Evolutionary conservation across 768 basidiomycete genomes (phyloP).

Genomic region (Panellus pusillus): DNA sequence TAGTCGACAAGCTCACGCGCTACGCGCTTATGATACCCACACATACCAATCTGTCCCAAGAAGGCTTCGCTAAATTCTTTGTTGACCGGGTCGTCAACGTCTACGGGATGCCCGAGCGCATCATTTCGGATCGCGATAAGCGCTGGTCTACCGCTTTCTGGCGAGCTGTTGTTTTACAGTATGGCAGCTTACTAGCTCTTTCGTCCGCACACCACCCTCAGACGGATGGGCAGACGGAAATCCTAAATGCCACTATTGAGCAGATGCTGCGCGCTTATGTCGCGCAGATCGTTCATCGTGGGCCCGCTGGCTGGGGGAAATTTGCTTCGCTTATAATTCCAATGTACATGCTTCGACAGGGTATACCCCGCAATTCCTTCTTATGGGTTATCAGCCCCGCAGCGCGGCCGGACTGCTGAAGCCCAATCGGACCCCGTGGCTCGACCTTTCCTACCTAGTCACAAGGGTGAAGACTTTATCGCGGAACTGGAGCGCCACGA

Average conservation of each 20-base stretch:
- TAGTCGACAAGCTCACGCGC: constrained; percentile 34
- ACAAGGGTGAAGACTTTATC: too few species aligned
- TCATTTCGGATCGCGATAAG: constrained; percentile 8
- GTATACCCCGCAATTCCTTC: constrained; percentile 25
- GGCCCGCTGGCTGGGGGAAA: constrained; percentile 21
- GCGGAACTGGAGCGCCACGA: too few species aligned
- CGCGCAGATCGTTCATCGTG: too few species aligned
- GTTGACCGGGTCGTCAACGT: neutral
- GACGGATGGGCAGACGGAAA: constrained; percentile 37
- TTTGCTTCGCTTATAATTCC: constrained; percentile 33
- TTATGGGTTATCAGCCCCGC: too few species aligned
- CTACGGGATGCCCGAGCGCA: neutral
- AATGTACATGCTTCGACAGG: constrained; percentile 25
- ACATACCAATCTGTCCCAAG: neutral
- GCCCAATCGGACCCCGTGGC: too few species aligned
- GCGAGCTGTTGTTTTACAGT: neutral
- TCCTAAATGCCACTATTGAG: constrained; percentile 29
- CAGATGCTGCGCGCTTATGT: constrained; percentile 30
- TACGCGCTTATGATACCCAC: constrained; percentile 33
- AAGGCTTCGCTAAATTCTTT: neutral
- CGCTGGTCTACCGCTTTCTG: constrained; percentile 19
- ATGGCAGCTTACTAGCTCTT: too few species aligned
- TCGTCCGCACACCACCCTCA: too few species aligned
- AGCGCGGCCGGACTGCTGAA: neutral
- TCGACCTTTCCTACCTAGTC: too few species aligned